Percentiles rank a stretch among this genome's conserved stretches.
Evolutionary conservation across 225 moss, liverwort and hornwort genomes (phyloP).

Genomic region (Polytrichum commune): DNA sequence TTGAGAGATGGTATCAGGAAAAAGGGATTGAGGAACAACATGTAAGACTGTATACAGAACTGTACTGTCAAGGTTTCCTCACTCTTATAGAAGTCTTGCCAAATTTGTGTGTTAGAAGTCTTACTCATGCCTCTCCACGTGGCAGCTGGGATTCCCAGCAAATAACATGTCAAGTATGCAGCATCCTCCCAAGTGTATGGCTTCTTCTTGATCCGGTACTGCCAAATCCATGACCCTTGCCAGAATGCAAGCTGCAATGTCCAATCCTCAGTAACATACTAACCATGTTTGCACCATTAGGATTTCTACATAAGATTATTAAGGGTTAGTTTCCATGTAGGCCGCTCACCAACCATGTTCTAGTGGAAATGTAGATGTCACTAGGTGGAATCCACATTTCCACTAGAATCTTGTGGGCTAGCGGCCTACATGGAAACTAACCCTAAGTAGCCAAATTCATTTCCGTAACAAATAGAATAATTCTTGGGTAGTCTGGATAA

Average conservation of each 20-base stretch:
- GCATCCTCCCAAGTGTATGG: conserved; percentile 94
- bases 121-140: conserved; percentile 78
- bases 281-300: not conserved
- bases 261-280: not conserved
- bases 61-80: too few relatives aligned
- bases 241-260: conserved; percentile 36
- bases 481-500: too few relatives aligned
- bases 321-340: too few relatives aligned
- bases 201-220: conserved; percentile 78
- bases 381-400: too few relatives aligned
- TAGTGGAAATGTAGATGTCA: too few relatives aligned
- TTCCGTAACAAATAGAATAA: not conserved
- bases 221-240: conserved; percentile 74
- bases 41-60: too few relatives aligned
- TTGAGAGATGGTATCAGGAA: too few relatives aligned
- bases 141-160: conserved; percentile 46
- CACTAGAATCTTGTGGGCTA: too few relatives aligned
- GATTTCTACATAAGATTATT: not conserved
- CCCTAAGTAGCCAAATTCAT: not conserved
- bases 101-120: conserved; percentile 16
- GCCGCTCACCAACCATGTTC: too few relatives aligned
- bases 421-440: too few relatives aligned
- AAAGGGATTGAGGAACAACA: too few relatives aligned
- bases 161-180: conserved; percentile 66
- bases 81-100: not conserved